Conservation (phyloP, 129 eudicot species). For the Cynara cardunculus region DNA sequence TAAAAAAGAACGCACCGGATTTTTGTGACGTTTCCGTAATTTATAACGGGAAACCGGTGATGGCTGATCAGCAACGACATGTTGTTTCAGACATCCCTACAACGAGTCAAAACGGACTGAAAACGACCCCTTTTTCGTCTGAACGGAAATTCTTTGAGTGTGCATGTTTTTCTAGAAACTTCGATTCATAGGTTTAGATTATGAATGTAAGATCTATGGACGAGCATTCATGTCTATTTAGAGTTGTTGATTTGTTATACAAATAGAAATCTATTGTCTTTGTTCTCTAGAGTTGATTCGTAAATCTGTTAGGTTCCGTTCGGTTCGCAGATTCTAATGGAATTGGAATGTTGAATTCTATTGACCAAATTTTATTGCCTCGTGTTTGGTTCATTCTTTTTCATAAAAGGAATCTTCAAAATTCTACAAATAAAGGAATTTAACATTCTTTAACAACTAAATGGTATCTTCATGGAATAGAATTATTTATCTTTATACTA, state of each 20-base stretch:
- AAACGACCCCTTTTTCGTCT: constrained; percentile 8
- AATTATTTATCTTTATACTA: too few relatives aligned
- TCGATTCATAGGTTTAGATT: constrained; percentile 22
- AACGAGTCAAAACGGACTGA: constrained; percentile 30
- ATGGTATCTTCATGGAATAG: too few relatives aligned
- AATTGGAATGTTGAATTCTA: too few relatives aligned
- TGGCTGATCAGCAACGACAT: constrained; percentile 12
- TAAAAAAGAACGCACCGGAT: constrained; percentile 65
- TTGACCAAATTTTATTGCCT: too few relatives aligned
- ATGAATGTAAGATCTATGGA: background rate
- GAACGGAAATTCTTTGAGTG: constrained; percentile 59
- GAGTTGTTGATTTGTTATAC: constrained; percentile 4
- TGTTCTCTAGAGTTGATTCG: background rate
- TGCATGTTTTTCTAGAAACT: constrained; percentile 59
- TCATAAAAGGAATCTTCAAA: too few relatives aligned
- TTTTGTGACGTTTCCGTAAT: constrained; percentile 63
- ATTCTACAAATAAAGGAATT: too few relatives aligned
- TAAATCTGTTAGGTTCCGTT: too few relatives aligned
- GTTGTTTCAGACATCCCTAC: constrained; percentile 22
- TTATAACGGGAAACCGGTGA: constrained; percentile 42
- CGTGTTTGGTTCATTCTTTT: too few relatives aligned
- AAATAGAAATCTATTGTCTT: background rate
- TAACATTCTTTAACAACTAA: too few relatives aligned
- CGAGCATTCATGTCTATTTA: background rate
- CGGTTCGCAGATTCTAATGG: too few relatives aligned